Base-by-base conservation (phyloP, 2,329 filamentous ascomycete species). In the Fusarium heterosporum region DNA sequence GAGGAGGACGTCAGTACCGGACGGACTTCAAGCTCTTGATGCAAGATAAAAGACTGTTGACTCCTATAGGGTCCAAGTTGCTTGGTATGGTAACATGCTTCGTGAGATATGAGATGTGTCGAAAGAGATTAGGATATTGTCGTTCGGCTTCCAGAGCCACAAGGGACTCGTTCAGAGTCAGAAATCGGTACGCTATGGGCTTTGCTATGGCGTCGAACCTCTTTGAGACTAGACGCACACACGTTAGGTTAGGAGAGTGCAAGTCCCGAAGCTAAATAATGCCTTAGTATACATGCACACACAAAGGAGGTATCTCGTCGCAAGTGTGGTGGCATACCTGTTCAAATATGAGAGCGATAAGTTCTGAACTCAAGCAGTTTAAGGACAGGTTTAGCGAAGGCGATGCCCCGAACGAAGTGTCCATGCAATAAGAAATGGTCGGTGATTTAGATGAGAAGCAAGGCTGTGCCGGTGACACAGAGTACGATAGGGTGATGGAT, bases 181-280 rank as follows among this genome's bases (percentile, higher is more conserved):
- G 54, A 10, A 70, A 74, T 30, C 76, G 75, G 67, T 83, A 84
- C 38, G 74, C 70, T 22, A 83, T 77, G 1, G 82, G 82, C 12
- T 77, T 81, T 38, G 78, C 76, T 39, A 84, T 78, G 16, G 74
- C 73, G 53, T 82, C 73, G 45, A 83, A 77, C 32, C 78, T 75
- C 49, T 69, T 76, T 38, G 78, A 83, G 22, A 80, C 68, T 48
- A 75, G 68, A n/a, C 81, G 79, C 51, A 75, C 72, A 36, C 67
- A 63, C 19, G 73, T 71, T 32, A 82, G 64, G 13, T 80, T 75
- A 26, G 59, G 49, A 12, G 55, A 32, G 55, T 82, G 79, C 55
- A 79, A 70, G 39, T 79, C 76, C 57, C 76, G 73, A 53, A 83
- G 75, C 82, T 84, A 54, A 32, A 38, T 29, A n/a, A 40, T 40